Conservation (phyloP, 352 stramenopile species). For the Plasmopara halstedii region DNA sequence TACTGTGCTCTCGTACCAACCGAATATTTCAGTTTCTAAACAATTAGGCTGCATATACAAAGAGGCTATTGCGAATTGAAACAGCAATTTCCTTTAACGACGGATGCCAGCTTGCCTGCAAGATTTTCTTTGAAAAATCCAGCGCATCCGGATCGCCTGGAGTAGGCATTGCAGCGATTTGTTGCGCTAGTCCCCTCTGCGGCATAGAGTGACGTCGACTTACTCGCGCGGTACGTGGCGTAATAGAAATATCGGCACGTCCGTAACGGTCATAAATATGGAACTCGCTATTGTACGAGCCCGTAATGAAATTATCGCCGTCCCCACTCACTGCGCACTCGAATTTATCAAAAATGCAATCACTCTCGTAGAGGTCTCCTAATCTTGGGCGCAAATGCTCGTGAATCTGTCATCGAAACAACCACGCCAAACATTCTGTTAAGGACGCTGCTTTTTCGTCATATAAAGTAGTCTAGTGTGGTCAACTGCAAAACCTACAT, state of each 20-base stretch:
- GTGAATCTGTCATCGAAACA: slow-evolving; percentile 63
- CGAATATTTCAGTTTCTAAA: not conserved
- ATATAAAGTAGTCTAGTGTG: no score
- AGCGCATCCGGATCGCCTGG: slow-evolving; percentile 39
- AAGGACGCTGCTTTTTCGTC: no score
- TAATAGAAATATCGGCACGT: slow-evolving; percentile 64
- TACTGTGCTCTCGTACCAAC: slow-evolving; percentile 10
- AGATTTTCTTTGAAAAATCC: slow-evolving; percentile 82
- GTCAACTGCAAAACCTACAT: slow-evolving; percentile 49
- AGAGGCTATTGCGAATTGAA: slow-evolving; percentile 77
- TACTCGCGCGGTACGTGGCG: slow-evolving; percentile 27
- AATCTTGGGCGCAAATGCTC: slow-evolving; percentile 87
- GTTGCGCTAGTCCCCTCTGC: slow-evolving; percentile 53
- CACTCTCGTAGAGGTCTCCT: slow-evolving; percentile 91
- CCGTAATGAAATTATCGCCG: slow-evolving; percentile 90
- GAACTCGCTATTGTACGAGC: slow-evolving; percentile 93
- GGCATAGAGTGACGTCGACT: slow-evolving; percentile 64
- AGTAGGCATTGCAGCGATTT: slow-evolving; percentile 33
- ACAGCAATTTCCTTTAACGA: slow-evolving; percentile 73
- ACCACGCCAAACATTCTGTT: no score
- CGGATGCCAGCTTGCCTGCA: slow-evolving; percentile 82
- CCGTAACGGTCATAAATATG: slow-evolving; percentile 88
- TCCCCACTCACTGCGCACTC: slow-evolving; percentile 88
- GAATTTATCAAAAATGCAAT: slow-evolving; percentile 98
- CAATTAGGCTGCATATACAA: slow-evolving; percentile 60